Base-by-base conservation (phyloP, 345 rosid species). In the Corchorus capsularis region DNA sequence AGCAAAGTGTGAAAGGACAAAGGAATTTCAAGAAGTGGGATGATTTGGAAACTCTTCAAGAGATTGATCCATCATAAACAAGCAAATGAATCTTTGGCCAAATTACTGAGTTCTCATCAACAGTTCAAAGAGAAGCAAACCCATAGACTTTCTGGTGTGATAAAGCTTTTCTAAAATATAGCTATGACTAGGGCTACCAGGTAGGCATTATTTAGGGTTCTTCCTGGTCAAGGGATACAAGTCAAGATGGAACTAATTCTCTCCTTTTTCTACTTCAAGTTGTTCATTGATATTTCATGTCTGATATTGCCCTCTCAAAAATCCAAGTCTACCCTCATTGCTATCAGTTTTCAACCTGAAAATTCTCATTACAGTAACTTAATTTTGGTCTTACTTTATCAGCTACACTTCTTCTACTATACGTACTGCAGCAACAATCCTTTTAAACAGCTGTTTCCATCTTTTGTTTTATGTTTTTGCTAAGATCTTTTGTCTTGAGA, bases 141-240 rank as follows among this genome's bases (percentile, higher is more conserved):
- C 35, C 34, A 74, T 49, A 12, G 45, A 5, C 54, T 5, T 69
- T 72, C 32, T 53, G 72, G 19, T 32, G 19, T 32, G 60, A 22
- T 66, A 20, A 55, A 41, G 64, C 53, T 37, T 56, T 56, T 72
- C 7, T 12, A 14, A 43, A 32, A 64, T 62, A 45, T 45, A 35
- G 47, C 50, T 43, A 53, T 52, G 53, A 39, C 76, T 64, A 78
- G 75, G 82, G 83, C 80, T 61, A 32, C 54, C 54, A 62, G 61
- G 60, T 56, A 64, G 80, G 75, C 34, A 12, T 67, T 35, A 35
- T 37, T 54, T 76, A 80, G 81, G 83, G 84, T 74, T 81, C 80
- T 75, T 79, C 50, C 47, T 43, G 71, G 70, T 63, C 61, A 64
- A 22, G 63, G 37, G 43, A 6, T 56, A 16, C 75, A 50, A 70